Conservation (phyloP, 2,329 filamentous ascomycete species). For the Coniella vitis region DNA sequence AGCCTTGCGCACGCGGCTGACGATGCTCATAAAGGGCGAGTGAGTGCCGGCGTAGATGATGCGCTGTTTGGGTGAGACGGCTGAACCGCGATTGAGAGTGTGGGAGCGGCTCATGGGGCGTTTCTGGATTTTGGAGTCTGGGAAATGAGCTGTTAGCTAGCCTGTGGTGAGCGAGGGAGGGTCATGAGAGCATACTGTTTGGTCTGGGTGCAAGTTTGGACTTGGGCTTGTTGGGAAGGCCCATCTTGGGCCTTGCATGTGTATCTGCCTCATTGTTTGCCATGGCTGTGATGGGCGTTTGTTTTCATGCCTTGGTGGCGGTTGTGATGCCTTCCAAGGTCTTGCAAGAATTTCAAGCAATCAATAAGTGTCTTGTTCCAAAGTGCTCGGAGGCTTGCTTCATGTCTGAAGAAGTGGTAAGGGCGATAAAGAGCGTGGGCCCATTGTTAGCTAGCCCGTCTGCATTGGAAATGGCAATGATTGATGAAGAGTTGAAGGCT, state of each 20-base stretch:
- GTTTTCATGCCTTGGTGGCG: no score
- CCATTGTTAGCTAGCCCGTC: no score
- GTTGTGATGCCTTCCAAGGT: no score
- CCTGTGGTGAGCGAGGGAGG: neutral
- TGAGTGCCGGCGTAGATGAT: conserved; percentile 59
- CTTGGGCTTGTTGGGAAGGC: conserved; percentile 16
- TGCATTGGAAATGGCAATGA: no score
- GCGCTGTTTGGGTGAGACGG: conserved; percentile 17
- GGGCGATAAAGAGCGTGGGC: no score
- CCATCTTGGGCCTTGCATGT: neutral
- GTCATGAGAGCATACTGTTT: conserved; percentile 19
- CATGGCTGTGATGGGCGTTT: neutral
- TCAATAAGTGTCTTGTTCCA: no score
- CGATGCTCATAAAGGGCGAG: conserved; percentile 61
- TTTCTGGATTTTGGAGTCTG: conserved; percentile 44
- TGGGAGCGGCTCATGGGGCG: conserved; percentile 38
- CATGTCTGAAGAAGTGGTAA: no score
- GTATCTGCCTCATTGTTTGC: neutral
- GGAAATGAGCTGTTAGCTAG: conserved; percentile 15
- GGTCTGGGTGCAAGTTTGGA: conserved; percentile 31
- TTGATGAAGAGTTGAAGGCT: no score
- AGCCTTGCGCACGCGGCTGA: conserved; percentile 58
- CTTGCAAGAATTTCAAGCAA: no score
- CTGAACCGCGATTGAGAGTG: conserved; percentile 18
- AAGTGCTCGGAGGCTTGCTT: no score